Percentiles rank a stretch among this genome's conserved stretches.
phyloP scores from a whole-genome alignment of 2,329 filamentous ascomycete genomes.

The Verticillium zaregamsianum region DNA sequence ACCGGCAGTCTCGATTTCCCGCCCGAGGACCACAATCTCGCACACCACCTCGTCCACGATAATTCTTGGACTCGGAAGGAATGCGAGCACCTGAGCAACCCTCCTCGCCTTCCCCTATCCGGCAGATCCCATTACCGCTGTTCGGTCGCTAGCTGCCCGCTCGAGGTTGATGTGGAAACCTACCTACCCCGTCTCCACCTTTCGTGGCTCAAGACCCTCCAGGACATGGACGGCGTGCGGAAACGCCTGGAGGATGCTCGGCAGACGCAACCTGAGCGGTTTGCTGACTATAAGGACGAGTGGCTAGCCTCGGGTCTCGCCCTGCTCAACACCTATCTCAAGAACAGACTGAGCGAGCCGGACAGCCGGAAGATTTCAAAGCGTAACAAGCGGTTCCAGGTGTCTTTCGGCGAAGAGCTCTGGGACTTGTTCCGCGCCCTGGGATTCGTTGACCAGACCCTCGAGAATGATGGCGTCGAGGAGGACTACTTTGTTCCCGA shows the following conservation, averaged over 20 bases:
- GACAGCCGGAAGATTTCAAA: conserved; percentile 43
- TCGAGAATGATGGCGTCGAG: conserved; percentile 33
- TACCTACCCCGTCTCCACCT: conserved; percentile 42
- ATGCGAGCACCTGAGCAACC: neutral
- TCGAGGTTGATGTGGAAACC: conserved; percentile 42
- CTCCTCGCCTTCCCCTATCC: conserved; percentile 9
- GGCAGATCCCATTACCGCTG: conserved; percentile 32
- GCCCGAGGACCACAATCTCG: conserved; percentile 4
- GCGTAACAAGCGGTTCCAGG: conserved; percentile 52
- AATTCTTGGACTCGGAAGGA: neutral
- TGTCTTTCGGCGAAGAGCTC: conserved; percentile 48
- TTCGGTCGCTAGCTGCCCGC: conserved; percentile 35
- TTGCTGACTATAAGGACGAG: conserved; percentile 34
- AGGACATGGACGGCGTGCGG: conserved; percentile 39
- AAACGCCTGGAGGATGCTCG: conserved; percentile 33
- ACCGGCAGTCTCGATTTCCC: neutral
- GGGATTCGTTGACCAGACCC: conserved; percentile 39
- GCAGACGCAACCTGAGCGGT: conserved; percentile 43
- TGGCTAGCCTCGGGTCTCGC: conserved; percentile 35
- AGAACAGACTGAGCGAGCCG: conserved; percentile 38
- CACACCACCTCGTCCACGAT: conserved; percentile 10
- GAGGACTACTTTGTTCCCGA: conserved; percentile 32
- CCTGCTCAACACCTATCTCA: conserved; percentile 48
- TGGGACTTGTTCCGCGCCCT: conserved; percentile 44
- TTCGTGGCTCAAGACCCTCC: conserved; percentile 37